Evolutionary conservation across 306 rosid genomes (phyloP).

Genomic region (Sphenostylis stenocarpa): DNA sequence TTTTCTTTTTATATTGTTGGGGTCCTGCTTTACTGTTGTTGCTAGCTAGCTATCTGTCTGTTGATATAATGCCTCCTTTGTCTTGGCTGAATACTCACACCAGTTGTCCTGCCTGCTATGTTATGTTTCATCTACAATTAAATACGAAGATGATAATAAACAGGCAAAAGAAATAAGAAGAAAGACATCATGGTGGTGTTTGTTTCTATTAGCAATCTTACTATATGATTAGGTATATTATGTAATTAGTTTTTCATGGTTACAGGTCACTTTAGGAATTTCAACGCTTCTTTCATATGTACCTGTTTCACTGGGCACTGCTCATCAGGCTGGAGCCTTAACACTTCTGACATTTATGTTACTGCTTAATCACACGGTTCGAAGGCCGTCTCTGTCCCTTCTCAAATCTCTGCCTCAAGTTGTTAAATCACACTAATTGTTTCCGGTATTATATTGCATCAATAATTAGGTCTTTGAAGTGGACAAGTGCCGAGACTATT

Average conservation of each 20-base stretch:
- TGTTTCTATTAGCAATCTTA: background rate
- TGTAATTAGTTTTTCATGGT: constrained; percentile 5
- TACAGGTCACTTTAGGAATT: constrained; percentile 79
- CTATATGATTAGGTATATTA: background rate
- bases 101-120: background rate
- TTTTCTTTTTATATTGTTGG: background rate
- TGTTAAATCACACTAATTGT: constrained; percentile 45
- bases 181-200: background rate
- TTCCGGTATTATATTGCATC: background rate
- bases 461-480: constrained; percentile 7
- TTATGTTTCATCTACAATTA: background rate
- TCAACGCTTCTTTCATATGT: constrained; percentile 84
- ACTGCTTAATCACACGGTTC: constrained; percentile 71
- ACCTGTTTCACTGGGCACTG: constrained; percentile 78
- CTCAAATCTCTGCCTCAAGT: constrained; percentile 74
- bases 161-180: background rate
- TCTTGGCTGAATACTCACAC: constrained; percentile 1
- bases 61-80: constrained; percentile 1
- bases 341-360: constrained; percentile 70
- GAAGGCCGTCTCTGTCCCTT: constrained; percentile 70
- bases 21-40: background rate
- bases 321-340: constrained; percentile 93
- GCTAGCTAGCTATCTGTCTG: background rate
- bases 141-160: background rate
- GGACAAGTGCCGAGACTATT: background rate